Evolutionary conservation across 1,284 basidiomycete genomes (phyloP).

Genomic region (Cryptococcus wingfieldii): DNA sequence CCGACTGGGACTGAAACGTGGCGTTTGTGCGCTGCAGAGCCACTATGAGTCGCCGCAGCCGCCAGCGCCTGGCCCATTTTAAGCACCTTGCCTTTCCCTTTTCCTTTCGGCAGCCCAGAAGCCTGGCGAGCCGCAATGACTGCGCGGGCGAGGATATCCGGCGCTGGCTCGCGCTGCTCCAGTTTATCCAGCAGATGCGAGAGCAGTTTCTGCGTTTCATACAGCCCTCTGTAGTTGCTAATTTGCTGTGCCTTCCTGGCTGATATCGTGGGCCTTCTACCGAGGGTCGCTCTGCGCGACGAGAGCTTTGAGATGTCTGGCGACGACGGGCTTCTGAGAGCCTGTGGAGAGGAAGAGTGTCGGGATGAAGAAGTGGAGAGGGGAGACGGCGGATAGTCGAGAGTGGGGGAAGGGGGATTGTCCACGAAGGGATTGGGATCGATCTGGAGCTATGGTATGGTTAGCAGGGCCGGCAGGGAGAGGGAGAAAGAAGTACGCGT

Average conservation of each 20-base stretch:
- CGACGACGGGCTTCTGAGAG: neutral
- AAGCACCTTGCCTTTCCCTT: slow-evolving; percentile 17
- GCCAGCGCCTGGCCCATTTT: slow-evolving; percentile 27
- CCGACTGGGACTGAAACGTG: neutral
- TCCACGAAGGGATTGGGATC: slow-evolving; percentile 11
- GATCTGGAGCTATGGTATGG: slow-evolving; percentile 12
- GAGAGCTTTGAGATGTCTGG: no score
- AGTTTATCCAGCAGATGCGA: slow-evolving; percentile 35
- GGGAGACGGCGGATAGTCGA: slow-evolving; percentile 14
- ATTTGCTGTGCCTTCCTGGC: slow-evolving; percentile 5
- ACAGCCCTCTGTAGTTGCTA: slow-evolving; percentile 23
- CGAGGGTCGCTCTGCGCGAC: neutral
- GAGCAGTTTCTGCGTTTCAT: slow-evolving; percentile 42
- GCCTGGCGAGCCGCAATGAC: slow-evolving; percentile 19
- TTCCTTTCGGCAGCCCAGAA: slow-evolving; percentile 8
- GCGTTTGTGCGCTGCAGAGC: neutral
- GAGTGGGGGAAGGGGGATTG: slow-evolving; percentile 18
- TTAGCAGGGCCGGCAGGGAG: neutral
- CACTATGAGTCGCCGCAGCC: slow-evolving; percentile 7
- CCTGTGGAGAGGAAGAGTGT: neutral
- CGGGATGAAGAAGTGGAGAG: slow-evolving; percentile 1
- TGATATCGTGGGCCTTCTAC: slow-evolving; percentile 15
- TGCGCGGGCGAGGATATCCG: slow-evolving; percentile 36
- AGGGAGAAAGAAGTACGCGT: slow-evolving; percentile 3
- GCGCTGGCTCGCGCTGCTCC: slow-evolving; percentile 26